A percentile compares a stretch with the other conserved stretches of the same genome.
Evolutionary conservation across 1,284 basidiomycete species (phyloP).

Genomic region (Pyrrhoderma noxium): DNA sequence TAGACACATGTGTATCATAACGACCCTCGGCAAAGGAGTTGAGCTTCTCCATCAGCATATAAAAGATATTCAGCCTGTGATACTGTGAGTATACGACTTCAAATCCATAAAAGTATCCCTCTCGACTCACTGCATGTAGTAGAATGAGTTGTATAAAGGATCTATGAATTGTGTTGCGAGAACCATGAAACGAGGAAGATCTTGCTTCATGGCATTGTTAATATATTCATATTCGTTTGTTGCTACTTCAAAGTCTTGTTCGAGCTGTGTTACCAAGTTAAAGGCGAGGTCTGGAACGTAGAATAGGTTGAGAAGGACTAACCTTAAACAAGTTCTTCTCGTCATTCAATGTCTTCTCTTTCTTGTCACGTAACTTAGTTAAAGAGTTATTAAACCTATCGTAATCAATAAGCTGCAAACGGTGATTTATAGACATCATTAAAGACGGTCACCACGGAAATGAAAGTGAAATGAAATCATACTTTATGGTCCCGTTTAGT

Average conservation of each 20-base stretch:
- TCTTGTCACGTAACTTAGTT: constrained; percentile 94
- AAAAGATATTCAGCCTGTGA: constrained; percentile 86
- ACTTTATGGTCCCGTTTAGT: constrained; percentile 97
- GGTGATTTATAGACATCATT: constrained; percentile 6
- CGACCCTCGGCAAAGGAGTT: constrained; percentile 81
- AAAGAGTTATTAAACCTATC: constrained; percentile 96
- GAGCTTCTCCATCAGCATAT: constrained; percentile 89
- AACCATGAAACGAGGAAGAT: constrained; percentile 87
- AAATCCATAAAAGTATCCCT: neutral
- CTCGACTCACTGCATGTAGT: constrained; percentile 92
- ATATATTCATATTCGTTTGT: constrained; percentile 96
- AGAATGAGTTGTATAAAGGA: constrained; percentile 96
- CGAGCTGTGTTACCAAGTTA: constrained; percentile 45
- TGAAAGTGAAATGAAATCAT: constrained; percentile 16
- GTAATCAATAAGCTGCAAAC: constrained; percentile 77
- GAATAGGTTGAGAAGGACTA: neutral
- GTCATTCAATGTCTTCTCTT: constrained; percentile 88
- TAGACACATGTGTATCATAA: constrained; percentile 64
- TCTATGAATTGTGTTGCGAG: constrained; percentile 89
- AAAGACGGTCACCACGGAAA: neutral
- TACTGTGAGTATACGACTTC: constrained; percentile 1
- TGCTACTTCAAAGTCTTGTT: constrained; percentile 96
- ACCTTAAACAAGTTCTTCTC: constrained; percentile 96
- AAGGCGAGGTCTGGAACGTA: neutral
- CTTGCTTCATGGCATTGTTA: constrained; percentile 88